These are phyloP conservation scores for Auxenochlorella pyrenoidosa DNA, from an alignment of 139 green algal genomes.

Conservation along the genomic window DNA sequence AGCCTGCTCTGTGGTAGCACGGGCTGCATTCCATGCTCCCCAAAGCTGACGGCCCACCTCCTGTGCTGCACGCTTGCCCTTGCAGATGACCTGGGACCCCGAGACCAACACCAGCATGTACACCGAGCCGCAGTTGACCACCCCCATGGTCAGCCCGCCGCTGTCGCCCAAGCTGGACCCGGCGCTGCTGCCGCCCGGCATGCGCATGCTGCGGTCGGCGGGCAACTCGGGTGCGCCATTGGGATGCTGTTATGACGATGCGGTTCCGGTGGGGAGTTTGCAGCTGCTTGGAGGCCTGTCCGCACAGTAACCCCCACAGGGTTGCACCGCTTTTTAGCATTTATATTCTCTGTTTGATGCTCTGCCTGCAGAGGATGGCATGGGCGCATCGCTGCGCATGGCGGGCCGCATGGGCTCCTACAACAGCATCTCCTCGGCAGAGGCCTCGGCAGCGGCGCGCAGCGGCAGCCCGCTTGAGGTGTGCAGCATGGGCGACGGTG, in stretches of 20 bases:
- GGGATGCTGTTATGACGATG: too few species aligned
- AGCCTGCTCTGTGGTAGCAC: too few species aligned
- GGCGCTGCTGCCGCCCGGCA: slow-evolving; percentile 4
- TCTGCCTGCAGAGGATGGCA: slow-evolving; percentile 16
- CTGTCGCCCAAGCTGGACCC: slow-evolving; percentile 55
- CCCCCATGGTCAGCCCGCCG: slow-evolving; percentile 54
- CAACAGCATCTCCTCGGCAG: slow-evolving; percentile 30
- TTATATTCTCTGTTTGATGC: neutral
- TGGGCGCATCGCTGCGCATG: slow-evolving; percentile 8
- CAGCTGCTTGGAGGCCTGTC: neutral
- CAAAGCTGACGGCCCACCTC: neutral
- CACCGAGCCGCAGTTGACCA: slow-evolving; percentile 40
- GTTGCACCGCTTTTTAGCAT: too few species aligned
- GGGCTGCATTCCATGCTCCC: too few species aligned
- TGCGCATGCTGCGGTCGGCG: slow-evolving; percentile 15
- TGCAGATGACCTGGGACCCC: slow-evolving; percentile 78
- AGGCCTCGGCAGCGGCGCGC: neutral
- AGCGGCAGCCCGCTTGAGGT: slow-evolving; percentile 8
- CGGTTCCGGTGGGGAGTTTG: too few species aligned
- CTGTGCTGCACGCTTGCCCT: neutral
- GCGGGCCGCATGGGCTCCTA: slow-evolving; percentile 29
- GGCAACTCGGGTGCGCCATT: neutral
- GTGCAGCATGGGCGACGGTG: neutral
- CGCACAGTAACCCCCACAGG: neutral
- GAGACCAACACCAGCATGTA: slow-evolving; percentile 43